Evolutionary conservation across 2,329 filamentous ascomycete species (phyloP).

Genomic region (Colletotrichum truncatum): DNA sequence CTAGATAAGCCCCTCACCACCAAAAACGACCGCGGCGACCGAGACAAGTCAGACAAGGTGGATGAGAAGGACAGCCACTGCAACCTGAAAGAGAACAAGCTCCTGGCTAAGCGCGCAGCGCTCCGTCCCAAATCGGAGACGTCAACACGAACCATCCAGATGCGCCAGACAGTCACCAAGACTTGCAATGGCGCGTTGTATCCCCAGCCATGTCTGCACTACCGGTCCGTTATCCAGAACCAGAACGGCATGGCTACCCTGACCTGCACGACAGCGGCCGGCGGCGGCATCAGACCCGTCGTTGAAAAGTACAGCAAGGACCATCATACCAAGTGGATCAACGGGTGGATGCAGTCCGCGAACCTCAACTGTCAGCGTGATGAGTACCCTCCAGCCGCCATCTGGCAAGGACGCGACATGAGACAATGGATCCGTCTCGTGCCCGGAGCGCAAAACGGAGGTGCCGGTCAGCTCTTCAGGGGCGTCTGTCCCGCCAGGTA

Average conservation of each 20-base stretch:
- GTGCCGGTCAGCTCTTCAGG: conserved; percentile 25
- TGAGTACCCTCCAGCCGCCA: conserved; percentile 17
- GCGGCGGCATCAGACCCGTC: background rate
- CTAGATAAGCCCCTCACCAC: conserved; percentile 5
- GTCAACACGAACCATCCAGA: background rate
- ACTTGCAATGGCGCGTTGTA: background rate
- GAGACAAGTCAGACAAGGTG: conserved; percentile 37
- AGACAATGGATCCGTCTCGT: conserved; percentile 23
- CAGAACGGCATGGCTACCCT: background rate
- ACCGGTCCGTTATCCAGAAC: conserved; percentile 4
- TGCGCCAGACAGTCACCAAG: background rate
- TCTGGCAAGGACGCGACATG: conserved; percentile 20
- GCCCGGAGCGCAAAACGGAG: conserved; percentile 18
- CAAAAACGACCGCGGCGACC: background rate
- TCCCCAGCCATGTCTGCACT: conserved; percentile 11
- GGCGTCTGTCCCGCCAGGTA: conserved; percentile 4
- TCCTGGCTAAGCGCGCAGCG: background rate
- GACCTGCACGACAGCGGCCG: background rate
- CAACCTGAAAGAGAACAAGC: conserved; percentile 6
- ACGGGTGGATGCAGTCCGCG: conserved; percentile 12
- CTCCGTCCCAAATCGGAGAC: background rate
- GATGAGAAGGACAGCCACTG: conserved; percentile 43
- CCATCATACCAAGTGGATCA: conserved; percentile 16
- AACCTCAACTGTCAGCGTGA: conserved; percentile 17
- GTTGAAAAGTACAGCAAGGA: background rate